A percentile compares a stretch with the other conserved stretches of the same genome.
phyloP scores from a whole-genome alignment of 176 grass and related monocot genomes.

The Chrysopogon serrulatus region DNA sequence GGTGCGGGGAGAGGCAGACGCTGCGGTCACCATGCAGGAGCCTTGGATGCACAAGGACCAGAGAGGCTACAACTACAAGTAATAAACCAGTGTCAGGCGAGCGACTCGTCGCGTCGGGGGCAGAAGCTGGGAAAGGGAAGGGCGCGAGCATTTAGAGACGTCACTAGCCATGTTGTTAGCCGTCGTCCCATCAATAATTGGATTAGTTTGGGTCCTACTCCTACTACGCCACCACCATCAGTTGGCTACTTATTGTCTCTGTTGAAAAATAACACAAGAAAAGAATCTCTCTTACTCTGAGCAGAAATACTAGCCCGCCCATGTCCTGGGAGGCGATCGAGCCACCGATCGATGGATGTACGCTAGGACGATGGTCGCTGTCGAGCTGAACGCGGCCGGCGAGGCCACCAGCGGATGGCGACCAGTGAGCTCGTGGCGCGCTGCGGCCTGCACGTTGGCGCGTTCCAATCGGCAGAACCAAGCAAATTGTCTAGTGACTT shows the following conservation, averaged over 20 bases:
- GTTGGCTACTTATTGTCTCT: too few species aligned
- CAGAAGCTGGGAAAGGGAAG: background rate
- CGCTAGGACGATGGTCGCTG: background rate
- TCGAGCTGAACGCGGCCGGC: background rate
- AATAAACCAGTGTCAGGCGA: background rate
- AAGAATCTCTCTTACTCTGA: background rate
- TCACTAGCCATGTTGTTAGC: background rate
- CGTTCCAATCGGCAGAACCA: background rate
- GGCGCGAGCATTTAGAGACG: background rate
- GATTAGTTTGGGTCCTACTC: background rate
- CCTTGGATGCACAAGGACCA: background rate
- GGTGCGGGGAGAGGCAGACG: background rate
- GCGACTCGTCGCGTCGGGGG: background rate
- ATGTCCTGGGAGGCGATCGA: background rate
- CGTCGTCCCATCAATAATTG: slow-evolving; percentile 21
- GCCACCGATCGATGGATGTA: background rate
- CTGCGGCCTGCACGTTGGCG: background rate
- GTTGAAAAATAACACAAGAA: background rate
- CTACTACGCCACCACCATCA: background rate
- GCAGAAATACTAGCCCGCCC: background rate
- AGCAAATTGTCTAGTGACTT: too few species aligned
- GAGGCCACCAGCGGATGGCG: slow-evolving; percentile 2
- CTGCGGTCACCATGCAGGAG: slow-evolving; percentile 12
- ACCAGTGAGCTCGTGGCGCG: slow-evolving; percentile 4
- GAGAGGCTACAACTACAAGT: background rate